Percentiles rank a stretch among this genome's conserved stretches.
These are phyloP conservation scores for Plenodomus lindquistii DNA, from an alignment of 2,329 filamentous ascomycete genomes.

Conservation along the genomic window DNA sequence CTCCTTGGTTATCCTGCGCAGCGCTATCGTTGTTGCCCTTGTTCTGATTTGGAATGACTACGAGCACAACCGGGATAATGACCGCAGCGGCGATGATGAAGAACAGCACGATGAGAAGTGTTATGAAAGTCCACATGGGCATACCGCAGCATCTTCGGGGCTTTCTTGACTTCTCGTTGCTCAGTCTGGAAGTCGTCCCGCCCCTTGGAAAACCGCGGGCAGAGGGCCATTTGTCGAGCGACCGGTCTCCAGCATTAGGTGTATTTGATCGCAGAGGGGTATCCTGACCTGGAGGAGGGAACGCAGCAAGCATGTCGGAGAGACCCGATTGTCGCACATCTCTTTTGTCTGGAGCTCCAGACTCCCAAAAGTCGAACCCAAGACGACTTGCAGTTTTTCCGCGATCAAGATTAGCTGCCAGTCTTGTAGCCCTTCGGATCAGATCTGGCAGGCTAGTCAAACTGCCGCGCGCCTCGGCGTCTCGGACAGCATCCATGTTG, in stretches of 20 bases:
- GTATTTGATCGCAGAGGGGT: constrained; percentile 38
- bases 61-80: constrained; percentile 72
- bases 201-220: constrained; percentile 11
- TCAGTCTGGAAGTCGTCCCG: constrained; percentile 21
- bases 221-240: constrained; percentile 36
- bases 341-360: constrained; percentile 38
- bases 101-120: constrained; percentile 67
- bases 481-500: constrained; percentile 79
- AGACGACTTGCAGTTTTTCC: constrained; percentile 69
- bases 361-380: constrained; percentile 55
- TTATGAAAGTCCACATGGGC: constrained; percentile 75
- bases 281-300: constrained; percentile 61
- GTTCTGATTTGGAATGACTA: constrained; percentile 60
- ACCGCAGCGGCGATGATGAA: constrained; percentile 79
- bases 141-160: constrained; percentile 79
- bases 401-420: constrained; percentile 86
- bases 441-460: constrained; percentile 90
- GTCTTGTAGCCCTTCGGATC: constrained; percentile 81
- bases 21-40: constrained; percentile 21
- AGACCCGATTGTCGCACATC: constrained; percentile 54
- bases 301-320: constrained; percentile 67
- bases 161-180: constrained; percentile 38
- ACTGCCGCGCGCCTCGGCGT: constrained; percentile 82
- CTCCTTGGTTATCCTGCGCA: constrained; percentile 22
- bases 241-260: constrained; percentile 39